Percentiles rank a stretch among this genome's conserved stretches.
Conservation (phyloP, 768 basidiomycete genomes). For the Suillus cothurnatus region DNA sequence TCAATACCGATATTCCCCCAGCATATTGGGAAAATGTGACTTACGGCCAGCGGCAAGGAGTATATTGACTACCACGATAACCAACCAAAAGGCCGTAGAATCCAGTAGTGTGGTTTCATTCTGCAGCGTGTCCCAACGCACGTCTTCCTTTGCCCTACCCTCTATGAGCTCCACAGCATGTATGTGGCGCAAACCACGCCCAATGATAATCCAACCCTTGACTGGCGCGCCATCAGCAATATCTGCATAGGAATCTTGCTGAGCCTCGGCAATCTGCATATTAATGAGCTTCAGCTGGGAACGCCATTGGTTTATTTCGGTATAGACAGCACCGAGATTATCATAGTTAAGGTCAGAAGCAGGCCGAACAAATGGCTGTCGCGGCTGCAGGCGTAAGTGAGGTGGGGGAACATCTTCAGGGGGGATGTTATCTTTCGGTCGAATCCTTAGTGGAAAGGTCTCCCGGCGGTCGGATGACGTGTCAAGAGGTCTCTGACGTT, state of each 20-base stretch:
- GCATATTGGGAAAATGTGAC: constrained; percentile 28
- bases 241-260: constrained; percentile 65
- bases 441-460: constrained; percentile 61
- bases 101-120: constrained; percentile 52
- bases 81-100: constrained; percentile 56
- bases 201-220: constrained; percentile 80
- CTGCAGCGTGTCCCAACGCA: constrained; percentile 79
- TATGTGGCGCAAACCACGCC: constrained; percentile 63
- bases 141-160: constrained; percentile 81
- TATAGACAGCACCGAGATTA: constrained; percentile 65
- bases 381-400: constrained; percentile 68
- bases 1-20: constrained; percentile 7
- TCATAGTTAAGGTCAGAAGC: constrained; percentile 69
- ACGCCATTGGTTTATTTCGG: constrained; percentile 71
- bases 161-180: constrained; percentile 71
- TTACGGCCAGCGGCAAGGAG: constrained; percentile 62
- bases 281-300: constrained; percentile 73
- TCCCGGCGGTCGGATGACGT: constrained; percentile 46
- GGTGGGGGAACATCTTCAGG: constrained; percentile 52
- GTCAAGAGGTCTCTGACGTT: constrained; percentile 14
- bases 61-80: constrained; percentile 50
- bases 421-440: constrained; percentile 32
- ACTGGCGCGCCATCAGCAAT: constrained; percentile 71
- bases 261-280: constrained; percentile 67
- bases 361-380: constrained; percentile 76